Evolutionary conservation across 305 asterid species (phyloP), one percentile per base, ranked within the genome.

Genomic region (Ajuga reptans): DNA sequence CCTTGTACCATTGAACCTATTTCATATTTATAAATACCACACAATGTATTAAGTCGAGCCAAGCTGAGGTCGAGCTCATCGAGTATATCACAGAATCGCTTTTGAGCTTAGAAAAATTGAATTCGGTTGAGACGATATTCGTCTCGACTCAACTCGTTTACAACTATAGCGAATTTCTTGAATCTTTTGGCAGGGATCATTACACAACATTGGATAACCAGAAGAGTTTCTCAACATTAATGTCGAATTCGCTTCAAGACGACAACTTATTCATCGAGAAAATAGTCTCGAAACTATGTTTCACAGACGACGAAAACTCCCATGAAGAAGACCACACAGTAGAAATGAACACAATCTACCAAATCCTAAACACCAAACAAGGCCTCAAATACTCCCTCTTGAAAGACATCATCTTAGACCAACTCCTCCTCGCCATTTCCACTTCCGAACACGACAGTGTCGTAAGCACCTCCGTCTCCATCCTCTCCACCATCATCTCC

Each of bases 371-470:
- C 71, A 79, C 64, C 7, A 88, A 85, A 76, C 50, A 86, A 21
- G 98, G 96, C 4, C 76, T 87, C 6, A 88, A 88, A 75, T 88
- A 92, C 73, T 85, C 96, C 17, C 78, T 90, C 69, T 74, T 90
- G 64, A 87, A 87, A 77, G 97, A 90, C 81, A 79, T 88, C 43
- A 88, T 92, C 52, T 24, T 92, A 47, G 98, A 90, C 74, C 95
- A 90, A 39, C 86, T 92, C 5, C 83, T 92, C 16, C 80, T 36
- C 66, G 88, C 95, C 15, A 86, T 92, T 74, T 79, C 97, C 5
- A 80, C 87, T 61, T 92, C 96, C 41, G 82, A 80, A 73, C 86
- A 84, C 73, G 96, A 86, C 46, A 81, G 79, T 33, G 97, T 84
- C 0, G 75, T 90, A 10, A 82, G 97, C 50, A 84, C 87, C 47